These are phyloP conservation scores for Geosmithia flava DNA, from an alignment of 2,329 filamentous ascomycete genomes.

Conservation along the genomic window DNA sequence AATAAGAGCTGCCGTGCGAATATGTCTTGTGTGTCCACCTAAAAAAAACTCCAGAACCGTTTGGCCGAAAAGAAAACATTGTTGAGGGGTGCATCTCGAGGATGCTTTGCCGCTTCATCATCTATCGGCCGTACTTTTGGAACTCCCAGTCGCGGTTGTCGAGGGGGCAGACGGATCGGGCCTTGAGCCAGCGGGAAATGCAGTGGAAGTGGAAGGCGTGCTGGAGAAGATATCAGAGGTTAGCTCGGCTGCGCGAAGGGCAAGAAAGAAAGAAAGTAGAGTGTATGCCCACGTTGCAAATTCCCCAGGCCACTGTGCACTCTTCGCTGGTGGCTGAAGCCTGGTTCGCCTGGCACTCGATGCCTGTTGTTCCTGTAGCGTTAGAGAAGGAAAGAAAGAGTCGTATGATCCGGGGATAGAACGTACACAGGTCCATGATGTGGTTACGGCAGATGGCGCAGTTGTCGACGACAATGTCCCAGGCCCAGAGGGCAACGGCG, in stretches of 20 bases:
- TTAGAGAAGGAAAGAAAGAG: neutral
- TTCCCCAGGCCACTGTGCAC: constrained; percentile 97
- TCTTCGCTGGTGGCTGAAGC: constrained; percentile 94
- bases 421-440: constrained; percentile 95
- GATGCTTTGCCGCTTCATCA: neutral
- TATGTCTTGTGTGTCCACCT: neutral
- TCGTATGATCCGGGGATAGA: neutral
- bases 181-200: constrained; percentile 98
- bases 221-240: constrained; percentile 32
- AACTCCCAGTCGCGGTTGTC: constrained; percentile 99
- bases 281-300: constrained; percentile 67
- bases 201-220: constrained; percentile 99
- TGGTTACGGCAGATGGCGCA: constrained; percentile 98
- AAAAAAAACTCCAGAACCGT: neutral
- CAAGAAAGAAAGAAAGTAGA: neutral
- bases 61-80: neutral
- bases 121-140: constrained; percentile 80
- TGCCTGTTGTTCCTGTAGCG: constrained; percentile 40
- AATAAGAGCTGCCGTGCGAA: neutral
- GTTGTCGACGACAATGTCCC: constrained; percentile 99
- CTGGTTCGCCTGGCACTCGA: constrained; percentile 98
- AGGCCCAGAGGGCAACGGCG: constrained; percentile 94
- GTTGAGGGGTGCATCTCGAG: neutral
- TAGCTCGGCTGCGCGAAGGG: constrained; percentile 12
- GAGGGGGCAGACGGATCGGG: constrained; percentile 92